Evolutionary conservation across 208 protist species (phyloP), one percentile per base, ranked within the genome.

Genomic region (Leishmania tarentolae): DNA sequence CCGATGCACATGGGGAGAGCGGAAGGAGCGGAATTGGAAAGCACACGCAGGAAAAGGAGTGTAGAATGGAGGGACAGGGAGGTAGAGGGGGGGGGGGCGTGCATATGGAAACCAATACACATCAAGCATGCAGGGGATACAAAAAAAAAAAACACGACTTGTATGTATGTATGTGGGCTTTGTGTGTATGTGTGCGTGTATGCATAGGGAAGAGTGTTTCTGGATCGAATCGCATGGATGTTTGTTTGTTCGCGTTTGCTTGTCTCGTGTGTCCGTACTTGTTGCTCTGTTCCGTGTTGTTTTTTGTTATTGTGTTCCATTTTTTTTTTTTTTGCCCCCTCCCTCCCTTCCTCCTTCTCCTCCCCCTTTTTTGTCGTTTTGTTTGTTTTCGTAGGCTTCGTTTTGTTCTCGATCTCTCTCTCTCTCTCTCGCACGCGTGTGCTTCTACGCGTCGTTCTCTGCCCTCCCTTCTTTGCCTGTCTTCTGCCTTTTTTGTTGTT

Each of bases 201-300:
- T n/a, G n/a, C n/a, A n/a, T n/a, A n/a, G n/a, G n/a, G n/a, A n/a
- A n/a, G n/a, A n/a, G 24, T 56, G 63, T 24, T 65, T 53, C 46
- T n/a, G 1, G 53, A 24, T 52, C 28, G 46, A 79, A 28, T 31
- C 9, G 3, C 40, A 47, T 73, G 44, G 57, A 28, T 19, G 66
- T 78, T 77, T 71, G 17, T 46, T 83, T 75, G 69, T 61, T 46
- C 57, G 35, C 72, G n/a, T 68, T 68, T 44, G 42, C 53, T 76
- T 24, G 50, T 66, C 17, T 24, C 75, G 69, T 75, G 46, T 75
- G 69, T 76, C 66, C 69, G 77, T 78, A 11, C 83, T 61, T 83
- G 40, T 85, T 81, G 53, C 28, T 65, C 17, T 69, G 1, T 44
- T 69, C 37, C 42, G 31, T 44, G 9, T 68, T 7, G 63, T 68